phyloP scores from a whole-genome alignment of 2,329 filamentous ascomycete genomes.

The Paraconiothyrium brasiliense region DNA sequence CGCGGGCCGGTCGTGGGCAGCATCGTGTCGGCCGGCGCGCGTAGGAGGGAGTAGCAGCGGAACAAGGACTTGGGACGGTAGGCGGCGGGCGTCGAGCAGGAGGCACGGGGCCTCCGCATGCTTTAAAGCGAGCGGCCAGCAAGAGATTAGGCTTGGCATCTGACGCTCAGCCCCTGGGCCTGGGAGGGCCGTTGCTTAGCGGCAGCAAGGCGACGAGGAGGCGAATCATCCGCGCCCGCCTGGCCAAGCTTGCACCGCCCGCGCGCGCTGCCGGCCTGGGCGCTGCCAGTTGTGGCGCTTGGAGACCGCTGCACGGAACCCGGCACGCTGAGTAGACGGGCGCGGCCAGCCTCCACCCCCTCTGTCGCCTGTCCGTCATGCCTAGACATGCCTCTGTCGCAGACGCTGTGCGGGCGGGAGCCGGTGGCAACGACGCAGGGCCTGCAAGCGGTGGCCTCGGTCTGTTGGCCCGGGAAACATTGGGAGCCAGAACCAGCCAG shows the following conservation, averaged over 20 bases:
- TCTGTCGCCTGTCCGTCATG: too few relatives aligned
- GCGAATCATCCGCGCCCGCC: background rate
- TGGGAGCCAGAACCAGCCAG: too few relatives aligned
- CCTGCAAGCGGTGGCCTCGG: background rate
- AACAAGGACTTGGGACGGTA: background rate
- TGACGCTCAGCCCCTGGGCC: background rate
- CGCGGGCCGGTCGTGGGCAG: constrained; percentile 42
- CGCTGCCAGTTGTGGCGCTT: constrained; percentile 5
- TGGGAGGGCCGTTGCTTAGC: background rate
- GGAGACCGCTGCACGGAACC: background rate
- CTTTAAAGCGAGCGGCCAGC: constrained; percentile 9
- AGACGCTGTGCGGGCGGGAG: background rate
- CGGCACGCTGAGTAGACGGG: background rate
- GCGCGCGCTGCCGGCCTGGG: background rate
- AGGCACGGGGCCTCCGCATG: constrained; percentile 9
- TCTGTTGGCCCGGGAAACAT: background rate
- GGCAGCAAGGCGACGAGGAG: too few relatives aligned
- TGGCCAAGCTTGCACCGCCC: background rate
- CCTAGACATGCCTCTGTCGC: background rate
- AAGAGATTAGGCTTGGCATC: constrained; percentile 15
- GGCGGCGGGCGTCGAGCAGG: constrained; percentile 7
- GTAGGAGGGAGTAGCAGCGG: background rate
- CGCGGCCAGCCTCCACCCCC: too few relatives aligned
- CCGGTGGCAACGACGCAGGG: background rate
- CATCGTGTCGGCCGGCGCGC: constrained; percentile 31